Evolutionary conservation across 2,329 filamentous ascomycete species (phyloP).

Genomic region (Penicillium corylophilum): DNA sequence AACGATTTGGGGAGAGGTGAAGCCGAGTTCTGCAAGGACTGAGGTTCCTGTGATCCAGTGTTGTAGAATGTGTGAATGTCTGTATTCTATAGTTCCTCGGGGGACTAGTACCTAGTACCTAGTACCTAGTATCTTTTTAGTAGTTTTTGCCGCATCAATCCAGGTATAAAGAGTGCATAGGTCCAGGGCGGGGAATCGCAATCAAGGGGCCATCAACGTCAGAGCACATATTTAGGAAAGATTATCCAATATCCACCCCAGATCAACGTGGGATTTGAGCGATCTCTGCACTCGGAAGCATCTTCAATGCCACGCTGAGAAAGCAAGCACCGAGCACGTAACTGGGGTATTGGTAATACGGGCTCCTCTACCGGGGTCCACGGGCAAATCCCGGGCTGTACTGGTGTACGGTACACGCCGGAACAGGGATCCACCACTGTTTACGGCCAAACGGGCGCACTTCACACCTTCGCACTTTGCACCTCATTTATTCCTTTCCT

Average conservation of each 20-base stretch:
- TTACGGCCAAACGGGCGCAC: slow-evolving; percentile 23
- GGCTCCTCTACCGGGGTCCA: not conserved
- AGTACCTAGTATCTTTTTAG: too few relatives aligned
- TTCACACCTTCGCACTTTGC: slow-evolving; percentile 9
- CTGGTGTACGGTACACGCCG: slow-evolving; percentile 13
- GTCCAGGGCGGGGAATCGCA: not conserved
- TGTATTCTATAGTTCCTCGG: not conserved
- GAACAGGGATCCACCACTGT: slow-evolving; percentile 24
- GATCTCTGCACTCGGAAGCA: slow-evolving; percentile 23
- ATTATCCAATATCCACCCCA: not conserved
- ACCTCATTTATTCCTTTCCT: slow-evolving; percentile 15
- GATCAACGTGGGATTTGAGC: slow-evolving; percentile 14
- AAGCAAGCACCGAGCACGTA: slow-evolving; percentile 8
- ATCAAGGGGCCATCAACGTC: not conserved
- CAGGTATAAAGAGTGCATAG: not conserved
- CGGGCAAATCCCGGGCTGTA: not conserved
- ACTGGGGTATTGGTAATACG: slow-evolving; percentile 20
- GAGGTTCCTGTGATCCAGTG: not conserved
- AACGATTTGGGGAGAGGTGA: slow-evolving; percentile 11
- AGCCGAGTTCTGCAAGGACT: not conserved
- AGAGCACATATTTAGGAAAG: not conserved
- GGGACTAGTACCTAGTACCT: too few relatives aligned
- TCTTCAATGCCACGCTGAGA: slow-evolving; percentile 23
- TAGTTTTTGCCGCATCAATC: too few relatives aligned
- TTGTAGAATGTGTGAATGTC: not conserved